These are phyloP conservation scores for Talaromyces adpressus DNA, from an alignment of 495 filamentous ascomycete genomes.

Conservation along the genomic window DNA sequence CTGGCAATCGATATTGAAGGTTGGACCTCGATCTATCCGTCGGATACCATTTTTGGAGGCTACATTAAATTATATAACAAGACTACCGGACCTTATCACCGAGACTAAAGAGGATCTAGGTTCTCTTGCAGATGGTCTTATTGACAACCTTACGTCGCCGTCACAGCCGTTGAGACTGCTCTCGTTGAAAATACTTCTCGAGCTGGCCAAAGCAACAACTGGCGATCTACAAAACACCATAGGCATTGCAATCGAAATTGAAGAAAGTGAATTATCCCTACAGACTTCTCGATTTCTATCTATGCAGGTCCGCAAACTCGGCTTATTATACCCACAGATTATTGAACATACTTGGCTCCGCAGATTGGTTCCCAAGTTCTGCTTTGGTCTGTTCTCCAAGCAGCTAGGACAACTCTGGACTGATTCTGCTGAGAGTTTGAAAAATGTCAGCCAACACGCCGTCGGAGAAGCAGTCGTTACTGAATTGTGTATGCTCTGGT, in stretches of 20 bases:
- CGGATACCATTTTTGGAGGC: conserved; percentile 62
- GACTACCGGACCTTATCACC: conserved; percentile 24
- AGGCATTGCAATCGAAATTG: conserved; percentile 55
- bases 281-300: conserved; percentile 67
- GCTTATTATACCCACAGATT: conserved; percentile 49
- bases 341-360: conserved; percentile 55
- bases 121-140: conserved; percentile 51
- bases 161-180: conserved; percentile 64
- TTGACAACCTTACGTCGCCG: conserved; percentile 62
- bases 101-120: conserved; percentile 35
- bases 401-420: conserved; percentile 80
- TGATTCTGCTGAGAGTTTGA: conserved; percentile 66
- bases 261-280: conserved; percentile 68
- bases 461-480: conserved; percentile 67
- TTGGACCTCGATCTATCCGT: conserved; percentile 54
- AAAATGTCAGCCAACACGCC: conserved; percentile 62
- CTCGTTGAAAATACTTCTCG: conserved; percentile 59
- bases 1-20: conserved; percentile 49
- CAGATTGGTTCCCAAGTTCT: conserved; percentile 68
- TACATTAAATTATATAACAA: conserved; percentile 41
- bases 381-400: conserved; percentile 84
- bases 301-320: conserved; percentile 78
- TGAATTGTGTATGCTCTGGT: conserved; percentile 71
- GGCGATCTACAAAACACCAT: conserved; percentile 37
- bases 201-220: conserved; percentile 25